These are phyloP conservation scores for Sarocladium oryzae DNA, from an alignment of 2,329 filamentous ascomycete genomes.

Conservation along the genomic window DNA sequence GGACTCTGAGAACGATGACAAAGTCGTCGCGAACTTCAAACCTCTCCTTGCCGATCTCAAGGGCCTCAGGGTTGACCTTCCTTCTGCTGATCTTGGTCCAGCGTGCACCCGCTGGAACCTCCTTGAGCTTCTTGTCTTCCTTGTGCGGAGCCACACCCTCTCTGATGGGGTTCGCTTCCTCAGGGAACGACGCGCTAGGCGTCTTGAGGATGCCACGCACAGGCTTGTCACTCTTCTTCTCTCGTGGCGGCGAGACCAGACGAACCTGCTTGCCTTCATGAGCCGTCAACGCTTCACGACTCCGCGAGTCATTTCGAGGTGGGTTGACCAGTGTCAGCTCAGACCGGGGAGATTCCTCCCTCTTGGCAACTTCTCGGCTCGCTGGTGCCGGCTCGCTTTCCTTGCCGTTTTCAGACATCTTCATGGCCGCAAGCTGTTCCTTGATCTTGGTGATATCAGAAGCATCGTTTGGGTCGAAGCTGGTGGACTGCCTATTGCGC, in stretches of 20 bases:
- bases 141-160: constrained; percentile 94
- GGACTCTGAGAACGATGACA: constrained; percentile 83
- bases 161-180: constrained; percentile 73
- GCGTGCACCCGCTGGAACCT: constrained; percentile 70
- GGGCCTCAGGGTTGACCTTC: constrained; percentile 81
- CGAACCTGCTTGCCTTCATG: constrained; percentile 40
- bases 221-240: constrained; percentile 58
- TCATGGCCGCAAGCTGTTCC: constrained; percentile 40
- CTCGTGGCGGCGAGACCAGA: constrained; percentile 66
- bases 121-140: constrained; percentile 65
- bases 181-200: constrained; percentile 77
- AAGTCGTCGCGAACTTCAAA: constrained; percentile 91
- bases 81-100: constrained; percentile 92
- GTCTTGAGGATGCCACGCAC: constrained; percentile 76
- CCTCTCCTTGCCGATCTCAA: constrained; percentile 80
- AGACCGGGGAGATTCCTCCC: constrained; percentile 10
- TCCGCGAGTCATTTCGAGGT: constrained; percentile 24
- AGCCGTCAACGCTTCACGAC: neutral
- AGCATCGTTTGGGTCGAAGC: constrained; percentile 48
- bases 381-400: neutral
- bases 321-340: constrained; percentile 10
- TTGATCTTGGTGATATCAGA: constrained; percentile 43
- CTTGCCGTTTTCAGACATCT: neutral
- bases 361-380: constrained; percentile 6
- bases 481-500: constrained; percentile 29